Evolutionary conservation across 108 stramenopile species (phyloP).

Genomic region (Hondaea fermentalgiana): DNA sequence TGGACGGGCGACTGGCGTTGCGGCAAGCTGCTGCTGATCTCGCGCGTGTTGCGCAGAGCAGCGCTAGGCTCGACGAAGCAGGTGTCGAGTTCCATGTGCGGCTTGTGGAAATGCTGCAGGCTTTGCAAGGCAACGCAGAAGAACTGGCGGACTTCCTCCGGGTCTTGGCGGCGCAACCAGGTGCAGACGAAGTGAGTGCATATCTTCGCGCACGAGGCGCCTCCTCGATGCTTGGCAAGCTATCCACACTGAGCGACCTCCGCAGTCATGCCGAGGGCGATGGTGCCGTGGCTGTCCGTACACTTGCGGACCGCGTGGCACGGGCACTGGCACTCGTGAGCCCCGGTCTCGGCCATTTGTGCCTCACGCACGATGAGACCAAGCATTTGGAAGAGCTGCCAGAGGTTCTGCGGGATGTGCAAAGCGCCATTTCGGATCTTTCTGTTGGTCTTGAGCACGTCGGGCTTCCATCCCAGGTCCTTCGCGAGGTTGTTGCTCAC

Average conservation of each 20-base stretch:
- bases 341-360: background rate
- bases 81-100: background rate
- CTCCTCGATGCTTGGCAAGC: background rate
- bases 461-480: background rate
- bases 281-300: background rate
- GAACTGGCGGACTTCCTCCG: background rate
- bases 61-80: background rate
- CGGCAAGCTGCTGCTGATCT: background rate
- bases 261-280: background rate
- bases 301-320: background rate
- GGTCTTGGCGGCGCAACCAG: background rate
- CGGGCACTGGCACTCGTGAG: background rate
- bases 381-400: background rate
- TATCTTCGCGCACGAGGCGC: background rate
- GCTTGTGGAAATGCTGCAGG: background rate
- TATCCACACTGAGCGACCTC: background rate
- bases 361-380: background rate
- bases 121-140: background rate
- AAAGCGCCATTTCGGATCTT: background rate
- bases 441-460: background rate
- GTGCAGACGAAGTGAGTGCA: background rate
- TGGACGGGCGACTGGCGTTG: background rate
- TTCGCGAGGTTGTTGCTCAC: background rate
- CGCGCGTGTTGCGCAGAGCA: background rate
- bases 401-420: background rate